phyloP scores from a whole-genome alignment of 2,329 filamentous ascomycete species.

The Plenodomus biglobosus region DNA sequence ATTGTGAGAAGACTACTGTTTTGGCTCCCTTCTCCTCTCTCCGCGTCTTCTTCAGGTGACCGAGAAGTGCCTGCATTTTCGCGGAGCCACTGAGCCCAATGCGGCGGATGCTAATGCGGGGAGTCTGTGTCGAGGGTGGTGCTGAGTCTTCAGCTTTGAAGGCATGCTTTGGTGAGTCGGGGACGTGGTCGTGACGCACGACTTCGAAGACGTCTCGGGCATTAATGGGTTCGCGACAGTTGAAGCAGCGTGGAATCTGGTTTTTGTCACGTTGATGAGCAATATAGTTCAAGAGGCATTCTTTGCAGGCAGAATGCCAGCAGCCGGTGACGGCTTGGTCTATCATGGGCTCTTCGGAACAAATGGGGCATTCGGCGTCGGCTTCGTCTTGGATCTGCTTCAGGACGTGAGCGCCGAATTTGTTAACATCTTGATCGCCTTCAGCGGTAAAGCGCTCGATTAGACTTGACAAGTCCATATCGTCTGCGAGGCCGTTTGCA shows the following conservation, averaged over 20 bases:
- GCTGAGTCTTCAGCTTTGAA: constrained; percentile 30
- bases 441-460: constrained; percentile 78
- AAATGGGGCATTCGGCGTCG: constrained; percentile 88
- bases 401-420: constrained; percentile 83
- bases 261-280: constrained; percentile 79
- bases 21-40: constrained; percentile 70
- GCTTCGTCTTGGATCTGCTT: constrained; percentile 90
- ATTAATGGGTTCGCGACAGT: constrained; percentile 81
- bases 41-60: constrained; percentile 70
- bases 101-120: constrained; percentile 62
- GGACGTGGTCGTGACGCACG: constrained; percentile 70
- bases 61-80: constrained; percentile 80
- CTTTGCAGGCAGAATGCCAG: constrained; percentile 96
- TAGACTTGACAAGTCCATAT: constrained; percentile 90
- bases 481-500: constrained; percentile 79
- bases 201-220: constrained; percentile 89
- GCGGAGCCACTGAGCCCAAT: constrained; percentile 74
- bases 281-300: constrained; percentile 88
- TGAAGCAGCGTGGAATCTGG: constrained; percentile 80
- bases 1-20: constrained; percentile 94
- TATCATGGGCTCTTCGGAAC: constrained; percentile 92
- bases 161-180: constrained; percentile 48
- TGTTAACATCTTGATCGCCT: constrained; percentile 62
- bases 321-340: constrained; percentile 93
- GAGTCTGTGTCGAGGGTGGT: constrained; percentile 31